Percentiles rank a stretch among this genome's conserved stretches.
phyloP scores from a whole-genome alignment of 768 basidiomycete genomes.

The Rhodocollybia butyracea region DNA sequence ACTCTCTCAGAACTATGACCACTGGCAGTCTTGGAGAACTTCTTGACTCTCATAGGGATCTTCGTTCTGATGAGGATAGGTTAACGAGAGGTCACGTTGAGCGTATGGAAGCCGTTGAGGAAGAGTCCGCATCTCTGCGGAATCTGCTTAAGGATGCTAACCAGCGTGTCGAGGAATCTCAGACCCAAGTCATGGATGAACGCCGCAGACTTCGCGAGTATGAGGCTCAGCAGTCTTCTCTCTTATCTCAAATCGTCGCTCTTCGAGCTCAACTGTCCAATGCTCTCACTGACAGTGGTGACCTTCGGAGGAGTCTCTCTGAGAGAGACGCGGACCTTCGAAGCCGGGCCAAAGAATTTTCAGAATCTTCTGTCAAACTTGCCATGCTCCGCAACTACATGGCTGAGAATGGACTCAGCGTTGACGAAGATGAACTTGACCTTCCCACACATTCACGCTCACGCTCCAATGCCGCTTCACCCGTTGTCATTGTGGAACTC shows the following conservation, averaged over 20 bases:
- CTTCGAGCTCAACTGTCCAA: conserved; percentile 71
- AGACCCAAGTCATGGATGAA: conserved; percentile 64
- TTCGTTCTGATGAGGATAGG: conserved; percentile 82
- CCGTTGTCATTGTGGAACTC: conserved; percentile 59
- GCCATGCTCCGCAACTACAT: conserved; percentile 83
- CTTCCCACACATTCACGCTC: conserved; percentile 35
- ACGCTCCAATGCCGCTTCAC: conserved; percentile 34
- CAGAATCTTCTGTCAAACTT: conserved; percentile 71
- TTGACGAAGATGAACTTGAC: conserved; percentile 66
- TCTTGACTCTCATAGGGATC: conserved; percentile 82
- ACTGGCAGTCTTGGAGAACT: conserved; percentile 84
- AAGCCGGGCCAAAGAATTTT: conserved; percentile 60
- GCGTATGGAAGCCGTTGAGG: conserved; percentile 76
- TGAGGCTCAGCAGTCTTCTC: conserved; percentile 57
- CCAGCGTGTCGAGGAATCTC: conserved; percentile 66
- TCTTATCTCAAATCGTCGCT: conserved; percentile 72
- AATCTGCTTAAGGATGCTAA: conserved; percentile 77
- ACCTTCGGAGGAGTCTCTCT: conserved; percentile 64
- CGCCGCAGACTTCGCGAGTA: conserved; percentile 59
- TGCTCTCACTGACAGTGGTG: conserved; percentile 65
- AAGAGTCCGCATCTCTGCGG: conserved; percentile 71
- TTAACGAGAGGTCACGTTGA: conserved; percentile 73
- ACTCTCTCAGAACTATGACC: conserved; percentile 82
- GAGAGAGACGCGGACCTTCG: conserved; percentile 62
- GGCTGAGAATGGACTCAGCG: conserved; percentile 79